Conservation (phyloP, 2,329 filamentous ascomycete species). For the Penicillium nordicum region DNA sequence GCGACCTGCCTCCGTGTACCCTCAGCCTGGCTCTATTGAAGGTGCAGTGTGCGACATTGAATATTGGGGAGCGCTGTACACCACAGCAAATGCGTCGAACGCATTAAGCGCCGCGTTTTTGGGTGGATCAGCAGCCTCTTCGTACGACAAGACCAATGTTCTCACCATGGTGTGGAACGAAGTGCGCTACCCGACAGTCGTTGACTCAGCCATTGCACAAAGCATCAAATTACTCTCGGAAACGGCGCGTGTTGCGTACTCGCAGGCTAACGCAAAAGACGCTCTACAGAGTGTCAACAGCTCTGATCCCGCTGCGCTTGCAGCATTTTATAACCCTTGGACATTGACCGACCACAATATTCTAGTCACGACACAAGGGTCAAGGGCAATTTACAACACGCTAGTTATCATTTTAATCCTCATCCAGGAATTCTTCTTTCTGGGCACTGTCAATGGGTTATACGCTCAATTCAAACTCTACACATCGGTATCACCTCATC, state of each 20-base stretch:
- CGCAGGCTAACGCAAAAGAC: conserved; percentile 31
- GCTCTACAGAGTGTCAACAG: conserved; percentile 23
- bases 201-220: conserved; percentile 34
- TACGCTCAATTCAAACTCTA: conserved; percentile 40
- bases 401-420: conserved; percentile 46
- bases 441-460: conserved; percentile 47
- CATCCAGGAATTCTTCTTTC: conserved; percentile 50
- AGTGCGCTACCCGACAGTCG: conserved; percentile 42
- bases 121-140: conserved; percentile 29
- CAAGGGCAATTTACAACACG: conserved; percentile 46
- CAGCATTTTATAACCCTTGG: conserved; percentile 42
- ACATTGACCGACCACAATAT: conserved; percentile 36
- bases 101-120: conserved; percentile 37
- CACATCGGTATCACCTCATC: conserved; percentile 25
- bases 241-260: conserved; percentile 36
- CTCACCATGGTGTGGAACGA: conserved; percentile 47
- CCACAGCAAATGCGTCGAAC: conserved; percentile 35
- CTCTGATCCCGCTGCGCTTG: conserved; percentile 31
- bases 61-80: conserved; percentile 39
- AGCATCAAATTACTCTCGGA: conserved; percentile 35
- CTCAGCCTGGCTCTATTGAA: conserved; percentile 18
- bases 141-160: conserved; percentile 37
- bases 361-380: conserved; percentile 42
- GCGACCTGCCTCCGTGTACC: conserved; percentile 15
- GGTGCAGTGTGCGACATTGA: conserved; percentile 33